Percentiles rank a stretch among this genome's conserved stretches.
Evolutionary conservation across 331 rosid genomes (phyloP).

Genomic region (Malus hybrid): DNA sequence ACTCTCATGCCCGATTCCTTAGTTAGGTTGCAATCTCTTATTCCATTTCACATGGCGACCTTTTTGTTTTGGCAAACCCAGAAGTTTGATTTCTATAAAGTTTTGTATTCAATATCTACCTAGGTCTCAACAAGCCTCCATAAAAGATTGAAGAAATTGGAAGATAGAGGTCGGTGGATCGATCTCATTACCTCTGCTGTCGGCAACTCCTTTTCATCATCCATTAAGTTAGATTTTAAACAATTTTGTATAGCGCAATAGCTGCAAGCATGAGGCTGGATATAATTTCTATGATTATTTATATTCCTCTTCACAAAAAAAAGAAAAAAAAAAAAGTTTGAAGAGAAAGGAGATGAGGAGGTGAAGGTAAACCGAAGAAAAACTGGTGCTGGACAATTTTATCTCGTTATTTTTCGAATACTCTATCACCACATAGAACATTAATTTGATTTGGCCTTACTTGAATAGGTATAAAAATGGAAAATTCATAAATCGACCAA

Average conservation of each 20-base stretch:
- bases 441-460: no score
- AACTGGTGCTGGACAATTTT: no score
- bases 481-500: no score
- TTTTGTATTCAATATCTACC: slow-evolving; percentile 46
- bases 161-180: slow-evolving; percentile 17
- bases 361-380: no score
- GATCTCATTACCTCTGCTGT: slow-evolving; percentile 12
- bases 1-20: slow-evolving; percentile 31
- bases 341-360: no score
- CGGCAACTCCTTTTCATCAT: slow-evolving; percentile 16
- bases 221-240: slow-evolving; percentile 1
- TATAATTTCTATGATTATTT: neutral
- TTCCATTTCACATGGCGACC: slow-evolving; percentile 71
- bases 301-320: neutral
- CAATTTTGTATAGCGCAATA: slow-evolving; percentile 7
- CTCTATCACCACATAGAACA: no score
- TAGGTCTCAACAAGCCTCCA: slow-evolving; percentile 76
- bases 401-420: no score
- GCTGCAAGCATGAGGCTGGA: slow-evolving; percentile 24
- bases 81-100: slow-evolving; percentile 84
- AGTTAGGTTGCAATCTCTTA: slow-evolving; percentile 66
- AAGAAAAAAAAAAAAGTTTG: no score
- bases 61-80: slow-evolving; percentile 76
- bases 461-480: no score
- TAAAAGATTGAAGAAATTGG: slow-evolving; percentile 19